Percentiles rank a stretch among this genome's conserved stretches.
Evolutionary conservation across 441 rosid species (phyloP).

Genomic region (Raphanus hybrid): DNA sequence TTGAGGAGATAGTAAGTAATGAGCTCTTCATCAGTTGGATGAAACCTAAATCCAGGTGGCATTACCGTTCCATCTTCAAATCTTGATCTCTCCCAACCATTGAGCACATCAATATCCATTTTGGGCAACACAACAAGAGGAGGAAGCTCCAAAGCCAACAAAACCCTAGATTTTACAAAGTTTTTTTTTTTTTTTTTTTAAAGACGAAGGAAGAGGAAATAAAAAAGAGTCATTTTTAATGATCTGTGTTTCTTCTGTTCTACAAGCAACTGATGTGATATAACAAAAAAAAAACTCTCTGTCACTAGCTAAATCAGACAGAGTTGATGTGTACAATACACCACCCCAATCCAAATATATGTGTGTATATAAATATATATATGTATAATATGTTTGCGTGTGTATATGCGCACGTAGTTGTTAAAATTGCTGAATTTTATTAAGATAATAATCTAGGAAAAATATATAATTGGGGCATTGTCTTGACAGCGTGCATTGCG

Average conservation of each 20-base stretch:
- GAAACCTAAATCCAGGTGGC: constrained; percentile 95
- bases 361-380: neutral
- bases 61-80: constrained; percentile 43
- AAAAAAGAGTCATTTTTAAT: constrained; percentile 34
- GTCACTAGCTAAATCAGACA: constrained; percentile 39
- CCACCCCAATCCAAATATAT: constrained; percentile 39
- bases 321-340: constrained; percentile 46
- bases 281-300: neutral
- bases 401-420: neutral
- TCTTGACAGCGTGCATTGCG: constrained; percentile 36
- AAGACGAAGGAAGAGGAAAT: constrained; percentile 3
- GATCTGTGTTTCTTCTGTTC: constrained; percentile 50
- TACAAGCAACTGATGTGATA: constrained; percentile 45
- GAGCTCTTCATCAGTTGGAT: constrained; percentile 94
- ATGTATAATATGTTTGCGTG: constrained; percentile 2
- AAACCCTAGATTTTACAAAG: neutral
- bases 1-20: constrained; percentile 79
- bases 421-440: neutral
- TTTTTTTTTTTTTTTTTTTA: neutral
- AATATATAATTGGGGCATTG: constrained; percentile 20
- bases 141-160: neutral
- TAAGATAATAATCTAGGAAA: neutral
- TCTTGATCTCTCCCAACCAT: constrained; percentile 36
- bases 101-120: constrained; percentile 15
- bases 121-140: neutral